Conservation (phyloP, 208 protist species). For the Leishmania major region DNA sequence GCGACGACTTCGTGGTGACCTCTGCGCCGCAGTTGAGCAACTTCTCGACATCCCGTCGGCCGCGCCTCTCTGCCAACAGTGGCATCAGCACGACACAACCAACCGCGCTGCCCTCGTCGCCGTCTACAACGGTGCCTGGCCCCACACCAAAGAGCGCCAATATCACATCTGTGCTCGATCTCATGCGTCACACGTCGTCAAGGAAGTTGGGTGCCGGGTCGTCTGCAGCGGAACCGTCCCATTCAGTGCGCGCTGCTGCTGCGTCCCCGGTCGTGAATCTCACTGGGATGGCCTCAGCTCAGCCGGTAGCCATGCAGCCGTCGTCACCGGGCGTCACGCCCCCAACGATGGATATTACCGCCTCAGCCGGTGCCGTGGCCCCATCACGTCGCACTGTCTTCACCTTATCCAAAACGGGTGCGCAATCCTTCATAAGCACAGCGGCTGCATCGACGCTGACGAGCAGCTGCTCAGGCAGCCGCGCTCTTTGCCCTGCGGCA, state of each 20-base stretch:
- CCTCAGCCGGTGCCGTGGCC: neutral
- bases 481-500: too few relatives aligned
- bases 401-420: conserved; percentile 15
- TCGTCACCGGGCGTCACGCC: neutral
- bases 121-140: neutral
- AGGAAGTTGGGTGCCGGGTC: neutral
- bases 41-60: neutral
- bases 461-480: neutral
- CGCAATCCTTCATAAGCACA: neutral
- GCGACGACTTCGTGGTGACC: neutral
- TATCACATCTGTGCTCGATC: conserved; percentile 28
- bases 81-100: neutral
- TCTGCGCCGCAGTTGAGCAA: neutral
- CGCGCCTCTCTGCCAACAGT: conserved; percentile 3
- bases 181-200: conserved; percentile 17
- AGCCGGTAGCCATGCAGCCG: neutral
- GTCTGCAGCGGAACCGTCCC: neutral
- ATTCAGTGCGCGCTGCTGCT: neutral
- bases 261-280: conserved; percentile 15
- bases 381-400: conserved; percentile 38
- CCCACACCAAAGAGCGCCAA: neutral
- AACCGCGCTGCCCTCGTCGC: neutral
- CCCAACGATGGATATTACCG: neutral
- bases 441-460: neutral
- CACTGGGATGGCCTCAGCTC: neutral